These are phyloP conservation scores for Yamadazyma sp. DNA, from an alignment of 1,139 yeast species.

Conservation along the genomic window DNA sequence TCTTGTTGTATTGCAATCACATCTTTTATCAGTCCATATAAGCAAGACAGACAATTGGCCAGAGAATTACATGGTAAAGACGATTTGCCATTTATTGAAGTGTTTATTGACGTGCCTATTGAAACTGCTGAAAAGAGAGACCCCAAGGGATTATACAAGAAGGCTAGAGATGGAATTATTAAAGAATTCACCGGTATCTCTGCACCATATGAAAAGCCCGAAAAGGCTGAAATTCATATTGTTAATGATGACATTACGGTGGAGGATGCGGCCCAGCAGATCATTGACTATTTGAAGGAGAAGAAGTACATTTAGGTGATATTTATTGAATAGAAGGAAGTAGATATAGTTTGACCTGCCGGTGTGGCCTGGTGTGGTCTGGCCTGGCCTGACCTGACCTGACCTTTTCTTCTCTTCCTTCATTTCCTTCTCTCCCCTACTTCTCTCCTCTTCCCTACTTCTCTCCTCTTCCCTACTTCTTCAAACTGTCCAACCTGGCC, in stretches of 20 bases:
- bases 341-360: no score
- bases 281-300: slow-evolving; percentile 64
- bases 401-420: no score
- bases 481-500: slow-evolving; percentile 82
- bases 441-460: no score
- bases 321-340: no score
- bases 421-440: no score
- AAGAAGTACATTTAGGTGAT: slow-evolving; percentile 45
- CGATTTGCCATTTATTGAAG: slow-evolving; percentile 82
- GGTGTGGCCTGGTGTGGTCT: no score
- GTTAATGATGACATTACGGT: slow-evolving; percentile 63
- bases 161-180: slow-evolving; percentile 92
- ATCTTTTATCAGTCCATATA: slow-evolving; percentile 90
- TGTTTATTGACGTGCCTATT: slow-evolving; percentile 86
- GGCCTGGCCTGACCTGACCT: no score
- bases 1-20: slow-evolving; percentile 83
- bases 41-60: slow-evolving; percentile 79
- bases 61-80: slow-evolving; percentile 78
- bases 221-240: slow-evolving; percentile 76
- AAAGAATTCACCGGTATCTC: slow-evolving; percentile 94
- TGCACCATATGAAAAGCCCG: slow-evolving; percentile 95
- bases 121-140: slow-evolving; percentile 95
- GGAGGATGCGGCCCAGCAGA: slow-evolving; percentile 77
- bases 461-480: no score
- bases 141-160: slow-evolving; percentile 94